phyloP scores from a whole-genome alignment of 768 basidiomycete genomes.

The Auriscalpium orientale region DNA sequence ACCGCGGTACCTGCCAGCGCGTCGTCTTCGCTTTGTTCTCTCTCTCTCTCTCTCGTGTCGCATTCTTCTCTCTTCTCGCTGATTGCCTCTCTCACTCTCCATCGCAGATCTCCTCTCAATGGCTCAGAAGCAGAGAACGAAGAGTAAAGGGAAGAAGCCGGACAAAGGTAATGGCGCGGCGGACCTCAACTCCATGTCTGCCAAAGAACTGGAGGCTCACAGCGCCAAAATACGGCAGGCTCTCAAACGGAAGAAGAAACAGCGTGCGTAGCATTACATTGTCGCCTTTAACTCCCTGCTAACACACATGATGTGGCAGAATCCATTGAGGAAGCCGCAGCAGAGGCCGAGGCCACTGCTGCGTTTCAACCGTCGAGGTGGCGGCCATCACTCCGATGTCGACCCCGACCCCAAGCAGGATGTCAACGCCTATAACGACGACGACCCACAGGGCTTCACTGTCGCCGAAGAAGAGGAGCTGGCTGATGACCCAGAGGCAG shows the following conservation, averaged over 20 bases:
- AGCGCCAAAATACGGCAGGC: neutral
- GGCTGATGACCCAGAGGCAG: neutral
- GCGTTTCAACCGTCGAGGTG: neutral
- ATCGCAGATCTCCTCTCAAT: neutral
- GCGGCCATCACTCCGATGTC: neutral
- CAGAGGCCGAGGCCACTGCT: neutral
- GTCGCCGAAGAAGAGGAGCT: neutral
- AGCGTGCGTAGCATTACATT: neutral
- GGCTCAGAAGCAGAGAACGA: neutral
- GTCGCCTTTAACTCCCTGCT: too few species aligned
- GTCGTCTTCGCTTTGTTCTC: too few species aligned
- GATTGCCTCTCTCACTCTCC: too few species aligned
- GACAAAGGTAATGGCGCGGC: neutral
- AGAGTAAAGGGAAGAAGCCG: neutral
- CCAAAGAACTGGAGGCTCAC: neutral
- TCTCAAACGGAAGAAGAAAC: neutral
- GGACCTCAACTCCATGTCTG: neutral
- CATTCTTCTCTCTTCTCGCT: too few species aligned
- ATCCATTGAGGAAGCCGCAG: neutral
- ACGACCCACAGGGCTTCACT: too few species aligned
- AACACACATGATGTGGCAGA: too few species aligned
- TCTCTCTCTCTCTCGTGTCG: too few species aligned
- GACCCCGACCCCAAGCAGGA: too few species aligned
- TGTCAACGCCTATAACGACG: too few species aligned
- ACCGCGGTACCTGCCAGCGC: too few species aligned